Percentiles rank a stretch among this genome's conserved stretches.
Evolutionary conservation across 177 flowering plant species (phyloP).

Genomic region (Vitis hybrid): DNA sequence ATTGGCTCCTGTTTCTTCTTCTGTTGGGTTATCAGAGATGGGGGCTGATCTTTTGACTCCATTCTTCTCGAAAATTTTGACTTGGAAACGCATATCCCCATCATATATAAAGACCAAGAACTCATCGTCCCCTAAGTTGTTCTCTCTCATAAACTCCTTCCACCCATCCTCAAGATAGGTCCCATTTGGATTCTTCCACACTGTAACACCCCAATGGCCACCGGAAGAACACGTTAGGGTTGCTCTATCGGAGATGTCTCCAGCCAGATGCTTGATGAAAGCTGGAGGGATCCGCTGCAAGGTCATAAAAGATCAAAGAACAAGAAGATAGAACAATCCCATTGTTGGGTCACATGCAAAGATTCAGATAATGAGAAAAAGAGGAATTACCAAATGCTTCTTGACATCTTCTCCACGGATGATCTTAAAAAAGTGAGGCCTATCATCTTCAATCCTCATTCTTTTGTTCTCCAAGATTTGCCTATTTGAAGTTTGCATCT

Average conservation of each 20-base stretch:
- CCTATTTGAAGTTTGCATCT: too few relatives aligned
- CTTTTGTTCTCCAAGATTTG: not conserved
- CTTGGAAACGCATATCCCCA: conserved; percentile 25
- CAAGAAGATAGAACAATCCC: not conserved
- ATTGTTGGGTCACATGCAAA: too few relatives aligned
- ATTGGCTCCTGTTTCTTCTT: not conserved
- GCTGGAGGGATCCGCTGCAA: conserved; percentile 13
- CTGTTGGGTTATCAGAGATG: too few relatives aligned
- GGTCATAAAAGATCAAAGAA: not conserved
- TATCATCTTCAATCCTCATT: not conserved
- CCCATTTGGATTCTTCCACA: not conserved
- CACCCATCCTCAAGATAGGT: conserved; percentile 25
- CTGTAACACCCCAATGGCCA: not conserved
- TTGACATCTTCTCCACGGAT: not conserved
- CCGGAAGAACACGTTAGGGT: conserved; percentile 11
- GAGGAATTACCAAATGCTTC: conserved; percentile 2
- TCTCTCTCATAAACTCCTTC: conserved; percentile 21
- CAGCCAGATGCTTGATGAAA: conserved; percentile 11
- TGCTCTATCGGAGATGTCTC: not conserved
- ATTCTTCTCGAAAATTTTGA: conserved; percentile 24
- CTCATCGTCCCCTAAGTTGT: conserved; percentile 20
- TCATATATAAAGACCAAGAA: conserved; percentile 30
- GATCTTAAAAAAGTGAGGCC: conserved; percentile 4
- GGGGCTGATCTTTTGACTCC: conserved; percentile 17
- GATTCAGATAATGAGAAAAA: too few relatives aligned